Percentiles rank a stretch among this genome's conserved stretches.
Conservation (phyloP, 2,329 filamentous ascomycete genomes). For the Nakataea oryzae region DNA sequence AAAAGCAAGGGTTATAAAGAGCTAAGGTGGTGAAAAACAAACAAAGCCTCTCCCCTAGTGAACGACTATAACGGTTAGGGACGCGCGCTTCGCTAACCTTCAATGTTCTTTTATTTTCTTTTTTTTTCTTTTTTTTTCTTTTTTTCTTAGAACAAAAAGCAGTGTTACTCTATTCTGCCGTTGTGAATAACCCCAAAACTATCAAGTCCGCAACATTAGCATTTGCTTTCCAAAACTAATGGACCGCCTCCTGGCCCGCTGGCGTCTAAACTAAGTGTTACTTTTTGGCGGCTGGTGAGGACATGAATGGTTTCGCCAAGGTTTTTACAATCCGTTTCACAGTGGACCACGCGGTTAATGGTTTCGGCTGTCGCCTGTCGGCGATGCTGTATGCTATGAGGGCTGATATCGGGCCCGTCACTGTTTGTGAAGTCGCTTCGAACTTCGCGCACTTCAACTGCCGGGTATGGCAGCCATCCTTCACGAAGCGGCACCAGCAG, state of each 20-base stretch:
- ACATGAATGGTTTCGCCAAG: conserved; percentile 69
- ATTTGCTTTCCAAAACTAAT: conserved; percentile 51
- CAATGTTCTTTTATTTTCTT: too few relatives aligned
- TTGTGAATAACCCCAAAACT: too few relatives aligned
- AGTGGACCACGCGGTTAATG: conserved; percentile 30
- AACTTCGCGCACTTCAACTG: conserved; percentile 64
- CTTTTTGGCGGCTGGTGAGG: conserved; percentile 57
- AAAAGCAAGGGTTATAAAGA: too few relatives aligned
- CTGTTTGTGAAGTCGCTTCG: conserved; percentile 16
- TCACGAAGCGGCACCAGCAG: conserved; percentile 71
- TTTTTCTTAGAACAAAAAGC: too few relatives aligned
- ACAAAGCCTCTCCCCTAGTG: too few relatives aligned
- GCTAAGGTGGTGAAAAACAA: too few relatives aligned
- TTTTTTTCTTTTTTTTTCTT: too few relatives aligned
- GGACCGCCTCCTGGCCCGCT: conserved; percentile 56
- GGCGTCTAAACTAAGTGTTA: conserved; percentile 63
- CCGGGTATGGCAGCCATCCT: conserved; percentile 68
- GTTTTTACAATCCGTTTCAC: conserved; percentile 74
- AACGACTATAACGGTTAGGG: too few relatives aligned
- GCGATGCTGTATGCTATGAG: conserved; percentile 6
- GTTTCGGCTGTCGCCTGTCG: conserved; percentile 10
- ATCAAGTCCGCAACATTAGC: too few relatives aligned
- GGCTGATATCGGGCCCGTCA: conserved; percentile 4
- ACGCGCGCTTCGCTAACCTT: too few relatives aligned
- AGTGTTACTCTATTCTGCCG: too few relatives aligned